These are phyloP conservation scores for Linderniella brevidens DNA, from an alignment of 257 asterid genomes.

Conservation along the genomic window DNA sequence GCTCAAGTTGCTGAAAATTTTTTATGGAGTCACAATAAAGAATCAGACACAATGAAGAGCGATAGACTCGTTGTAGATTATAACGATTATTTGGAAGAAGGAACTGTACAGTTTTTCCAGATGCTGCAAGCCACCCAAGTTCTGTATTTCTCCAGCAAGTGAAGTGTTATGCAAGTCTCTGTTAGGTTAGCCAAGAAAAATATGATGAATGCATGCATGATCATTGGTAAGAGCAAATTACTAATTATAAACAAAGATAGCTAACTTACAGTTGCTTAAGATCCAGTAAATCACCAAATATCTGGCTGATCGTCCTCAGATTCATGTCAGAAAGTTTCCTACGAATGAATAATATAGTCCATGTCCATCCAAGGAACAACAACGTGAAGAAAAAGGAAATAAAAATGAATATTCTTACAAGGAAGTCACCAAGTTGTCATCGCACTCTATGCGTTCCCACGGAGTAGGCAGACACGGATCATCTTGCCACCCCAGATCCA, in stretches of 20 bases:
- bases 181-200: constrained; percentile 10
- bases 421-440: constrained; percentile 72
- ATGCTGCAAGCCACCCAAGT: constrained; percentile 75
- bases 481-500: constrained; percentile 73
- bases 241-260: too few relatives aligned
- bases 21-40: constrained; percentile 5
- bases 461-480: constrained; percentile 84
- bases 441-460: constrained; percentile 76
- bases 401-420: constrained; percentile 26
- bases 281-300: constrained; percentile 67
- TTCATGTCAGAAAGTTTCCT: constrained; percentile 61
- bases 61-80: too few relatives aligned
- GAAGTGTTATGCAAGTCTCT: constrained; percentile 88
- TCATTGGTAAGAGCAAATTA: neutral
- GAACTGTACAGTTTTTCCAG: constrained; percentile 59
- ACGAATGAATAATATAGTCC: neutral
- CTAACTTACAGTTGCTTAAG: constrained; percentile 61
- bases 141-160: constrained; percentile 68
- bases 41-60: neutral
- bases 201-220: neutral
- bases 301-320: constrained; percentile 75
- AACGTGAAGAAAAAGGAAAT: neutral
- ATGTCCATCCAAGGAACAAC: neutral
- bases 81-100: constrained; percentile 1
- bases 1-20: constrained; percentile 79